phyloP scores from a whole-genome alignment of 1,284 basidiomycete species.

The Meripilus lineatus region DNA sequence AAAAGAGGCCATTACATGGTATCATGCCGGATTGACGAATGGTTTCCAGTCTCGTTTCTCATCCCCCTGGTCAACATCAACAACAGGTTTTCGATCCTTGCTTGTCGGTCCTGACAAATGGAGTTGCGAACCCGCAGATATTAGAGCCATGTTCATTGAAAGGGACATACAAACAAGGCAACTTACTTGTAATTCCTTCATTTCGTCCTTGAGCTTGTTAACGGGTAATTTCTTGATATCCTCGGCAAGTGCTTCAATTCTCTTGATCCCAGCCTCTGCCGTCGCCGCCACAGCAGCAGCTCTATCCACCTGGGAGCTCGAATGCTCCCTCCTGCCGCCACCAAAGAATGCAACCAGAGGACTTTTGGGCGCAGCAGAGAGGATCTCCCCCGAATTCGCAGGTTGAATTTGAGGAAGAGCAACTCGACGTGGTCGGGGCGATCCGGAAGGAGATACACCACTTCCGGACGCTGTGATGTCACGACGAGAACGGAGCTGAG shows the following conservation, averaged over 20 bases:
- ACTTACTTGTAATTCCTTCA: conserved; percentile 73
- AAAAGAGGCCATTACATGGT: conserved; percentile 18
- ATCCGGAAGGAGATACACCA: conserved; percentile 18
- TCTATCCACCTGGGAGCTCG: conserved; percentile 12
- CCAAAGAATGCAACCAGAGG: conserved; percentile 51
- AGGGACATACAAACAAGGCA: background rate
- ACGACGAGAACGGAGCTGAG: conserved; percentile 10
- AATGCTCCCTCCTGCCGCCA: conserved; percentile 14
- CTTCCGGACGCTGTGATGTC: no score
- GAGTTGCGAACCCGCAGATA: background rate
- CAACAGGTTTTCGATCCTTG: conserved; percentile 70
- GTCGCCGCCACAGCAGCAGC: conserved; percentile 21
- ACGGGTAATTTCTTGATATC: conserved; percentile 59
- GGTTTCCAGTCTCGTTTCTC: conserved; percentile 33
- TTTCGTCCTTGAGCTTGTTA: conserved; percentile 63
- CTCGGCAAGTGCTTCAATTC: conserved; percentile 57
- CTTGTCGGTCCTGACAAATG: conserved; percentile 59
- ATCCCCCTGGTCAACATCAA: conserved; percentile 42
- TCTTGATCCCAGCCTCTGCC: conserved; percentile 41
- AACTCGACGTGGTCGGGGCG: conserved; percentile 19
- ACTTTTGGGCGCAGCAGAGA: conserved; percentile 33
- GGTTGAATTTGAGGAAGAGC: conserved; percentile 22
- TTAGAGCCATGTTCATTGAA: background rate
- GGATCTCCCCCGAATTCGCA: conserved; percentile 27
- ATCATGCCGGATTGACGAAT: conserved; percentile 26